Percentiles rank a stretch among this genome's conserved stretches.
phyloP scores from a whole-genome alignment of 805 yeast species.

The Cyberlindnera maritima region DNA sequence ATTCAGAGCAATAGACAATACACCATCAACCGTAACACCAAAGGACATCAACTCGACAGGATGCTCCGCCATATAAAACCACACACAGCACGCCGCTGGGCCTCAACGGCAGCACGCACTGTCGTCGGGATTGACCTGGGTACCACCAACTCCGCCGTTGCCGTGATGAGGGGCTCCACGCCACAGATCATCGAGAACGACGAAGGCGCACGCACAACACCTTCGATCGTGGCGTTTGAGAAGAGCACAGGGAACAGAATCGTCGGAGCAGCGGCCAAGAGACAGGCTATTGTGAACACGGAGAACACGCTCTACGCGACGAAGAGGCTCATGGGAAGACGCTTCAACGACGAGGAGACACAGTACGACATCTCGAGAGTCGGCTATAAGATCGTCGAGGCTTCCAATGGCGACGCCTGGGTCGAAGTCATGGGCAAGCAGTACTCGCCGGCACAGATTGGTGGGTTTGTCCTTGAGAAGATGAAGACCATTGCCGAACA shows the following conservation, averaged over 20 bases:
- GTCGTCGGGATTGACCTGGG: slow-evolving; percentile 84
- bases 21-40: too few relatives aligned
- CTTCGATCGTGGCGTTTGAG: slow-evolving; percentile 70
- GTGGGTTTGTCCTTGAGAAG: slow-evolving; percentile 60
- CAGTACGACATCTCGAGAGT: slow-evolving; percentile 61
- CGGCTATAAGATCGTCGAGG: slow-evolving; percentile 61
- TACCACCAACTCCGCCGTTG: slow-evolving; percentile 85
- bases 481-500: slow-evolving; percentile 65
- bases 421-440: slow-evolving; percentile 40
- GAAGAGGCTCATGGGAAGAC: slow-evolving; percentile 75
- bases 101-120: slow-evolving; percentile 5
- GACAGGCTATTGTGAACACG: slow-evolving; percentile 75
- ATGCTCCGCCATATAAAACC: neutral
- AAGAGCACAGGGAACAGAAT: slow-evolving; percentile 38
- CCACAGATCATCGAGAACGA: slow-evolving; percentile 71
- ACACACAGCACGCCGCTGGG: neutral
- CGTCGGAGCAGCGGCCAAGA: slow-evolving; percentile 70
- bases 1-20: too few relatives aligned
- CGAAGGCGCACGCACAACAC: slow-evolving; percentile 78
- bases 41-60: too few relatives aligned
- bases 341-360: slow-evolving; percentile 64
- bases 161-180: slow-evolving; percentile 61
- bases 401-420: slow-evolving; percentile 68
- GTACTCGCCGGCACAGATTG: slow-evolving; percentile 69
- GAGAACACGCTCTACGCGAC: slow-evolving; percentile 80